Evolutionary conservation across 257 asterid genomes (phyloP).

Genomic region (Solanum rostratum): DNA sequence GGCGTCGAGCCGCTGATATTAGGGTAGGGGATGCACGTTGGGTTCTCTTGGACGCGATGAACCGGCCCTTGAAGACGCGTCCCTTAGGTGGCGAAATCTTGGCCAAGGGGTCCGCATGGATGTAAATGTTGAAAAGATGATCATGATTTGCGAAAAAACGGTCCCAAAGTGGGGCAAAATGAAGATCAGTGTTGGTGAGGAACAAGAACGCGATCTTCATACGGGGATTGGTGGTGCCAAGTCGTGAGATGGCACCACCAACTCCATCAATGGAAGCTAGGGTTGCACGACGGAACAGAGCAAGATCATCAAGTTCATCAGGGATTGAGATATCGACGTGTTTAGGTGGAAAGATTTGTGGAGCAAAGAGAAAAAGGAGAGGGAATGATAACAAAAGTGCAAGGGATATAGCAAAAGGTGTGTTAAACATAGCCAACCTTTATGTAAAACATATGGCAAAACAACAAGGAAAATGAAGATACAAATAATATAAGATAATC

Average conservation of each 20-base stretch:
- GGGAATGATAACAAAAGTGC: constrained; percentile 46
- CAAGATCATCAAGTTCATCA: constrained; percentile 65
- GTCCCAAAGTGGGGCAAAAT: constrained; percentile 64
- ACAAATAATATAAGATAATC: background rate
- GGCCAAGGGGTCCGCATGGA: constrained; percentile 55
- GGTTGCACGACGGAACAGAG: constrained; percentile 56
- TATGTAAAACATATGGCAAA: background rate
- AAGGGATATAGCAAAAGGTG: constrained; percentile 30
- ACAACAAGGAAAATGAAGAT: background rate
- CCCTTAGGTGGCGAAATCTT: constrained; percentile 32
- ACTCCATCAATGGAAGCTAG: constrained; percentile 12
- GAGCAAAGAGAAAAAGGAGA: constrained; percentile 38
- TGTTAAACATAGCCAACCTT: constrained; percentile 30
- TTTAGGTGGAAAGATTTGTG: constrained; percentile 34
- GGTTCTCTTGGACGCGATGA: constrained; percentile 40
- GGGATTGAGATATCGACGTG: constrained; percentile 32
- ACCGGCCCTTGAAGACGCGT: constrained; percentile 27
- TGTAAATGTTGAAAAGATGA: constrained; percentile 44
- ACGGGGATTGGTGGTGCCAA: constrained; percentile 10
- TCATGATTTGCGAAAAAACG: constrained; percentile 31
- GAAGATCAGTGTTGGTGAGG: constrained; percentile 55
- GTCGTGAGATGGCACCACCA: constrained; percentile 7
- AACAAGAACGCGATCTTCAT: constrained; percentile 72
- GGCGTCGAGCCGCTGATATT: constrained; percentile 75
- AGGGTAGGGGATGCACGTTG: constrained; percentile 49